A percentile compares a stretch with the other conserved stretches of the same genome.
phyloP scores from a whole-genome alignment of 78 protist genomes.

The Dictyostelium brefeldianum region DNA sequence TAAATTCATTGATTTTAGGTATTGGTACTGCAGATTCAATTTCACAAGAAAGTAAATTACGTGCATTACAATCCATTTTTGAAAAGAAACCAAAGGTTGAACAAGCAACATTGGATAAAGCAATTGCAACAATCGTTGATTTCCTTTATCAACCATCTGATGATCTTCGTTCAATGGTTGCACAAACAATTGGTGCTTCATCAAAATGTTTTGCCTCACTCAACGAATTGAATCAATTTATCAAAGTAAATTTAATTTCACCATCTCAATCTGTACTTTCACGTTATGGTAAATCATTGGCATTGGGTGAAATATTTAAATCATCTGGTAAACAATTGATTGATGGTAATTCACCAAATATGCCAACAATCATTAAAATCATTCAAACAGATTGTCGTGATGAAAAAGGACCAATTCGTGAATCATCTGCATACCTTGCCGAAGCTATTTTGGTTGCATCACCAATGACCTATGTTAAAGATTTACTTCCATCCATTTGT shows the following conservation, averaged over 20 bases:
- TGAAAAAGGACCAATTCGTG: constrained; percentile 77
- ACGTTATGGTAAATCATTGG: constrained; percentile 74
- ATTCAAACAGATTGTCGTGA: constrained; percentile 61
- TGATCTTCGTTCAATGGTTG: constrained; percentile 27
- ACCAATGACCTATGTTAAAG: constrained; percentile 2
- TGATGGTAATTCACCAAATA: background rate
- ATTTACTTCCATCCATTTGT: constrained; percentile 32
- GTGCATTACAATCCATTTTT: constrained; percentile 79
- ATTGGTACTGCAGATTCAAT: constrained; percentile 37
- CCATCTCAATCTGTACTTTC: constrained; percentile 55
- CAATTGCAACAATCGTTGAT: constrained; percentile 3
- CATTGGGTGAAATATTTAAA: constrained; percentile 51
- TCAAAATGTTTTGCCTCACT: constrained; percentile 45
- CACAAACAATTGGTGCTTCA: constrained; percentile 66
- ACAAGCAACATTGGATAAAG: constrained; percentile 74
- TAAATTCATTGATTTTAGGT: constrained; percentile 74
- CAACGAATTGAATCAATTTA: constrained; percentile 21
- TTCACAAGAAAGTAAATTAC: constrained; percentile 69
- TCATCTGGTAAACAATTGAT: constrained; percentile 13
- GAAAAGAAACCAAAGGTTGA: constrained; percentile 82
- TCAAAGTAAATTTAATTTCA: constrained; percentile 35
- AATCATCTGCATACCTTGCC: constrained; percentile 52
- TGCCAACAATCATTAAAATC: constrained; percentile 36
- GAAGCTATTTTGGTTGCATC: constrained; percentile 18
- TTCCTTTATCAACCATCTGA: constrained; percentile 66